phyloP scores from a whole-genome alignment of 2,329 filamentous ascomycete genomes.

The Exophiala sp. region DNA sequence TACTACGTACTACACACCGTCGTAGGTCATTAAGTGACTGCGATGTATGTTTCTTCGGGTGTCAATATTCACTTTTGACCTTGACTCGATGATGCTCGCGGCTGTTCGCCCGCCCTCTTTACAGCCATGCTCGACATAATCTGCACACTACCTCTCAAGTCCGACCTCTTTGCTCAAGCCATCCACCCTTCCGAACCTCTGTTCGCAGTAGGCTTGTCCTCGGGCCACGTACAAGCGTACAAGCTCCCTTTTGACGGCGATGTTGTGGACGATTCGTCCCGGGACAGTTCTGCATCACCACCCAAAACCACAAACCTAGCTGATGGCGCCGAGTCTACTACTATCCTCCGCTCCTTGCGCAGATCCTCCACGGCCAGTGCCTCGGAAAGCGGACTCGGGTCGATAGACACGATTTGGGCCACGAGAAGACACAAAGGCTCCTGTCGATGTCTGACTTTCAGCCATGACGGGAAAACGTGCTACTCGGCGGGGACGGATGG shows the following conservation, averaged over 20 bases:
- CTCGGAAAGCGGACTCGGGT: constrained; percentile 59
- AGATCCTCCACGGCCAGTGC: constrained; percentile 33
- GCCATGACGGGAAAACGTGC: constrained; percentile 65
- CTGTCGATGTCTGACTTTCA: constrained; percentile 75
- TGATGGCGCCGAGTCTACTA: constrained; percentile 15
- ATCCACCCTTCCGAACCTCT: constrained; percentile 79
- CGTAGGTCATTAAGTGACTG: too few relatives aligned
- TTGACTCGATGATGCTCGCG: neutral
- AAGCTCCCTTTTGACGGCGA: constrained; percentile 56
- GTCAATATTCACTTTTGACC: neutral
- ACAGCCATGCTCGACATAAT: constrained; percentile 66
- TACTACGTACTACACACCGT: too few relatives aligned
- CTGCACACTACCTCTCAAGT: constrained; percentile 76
- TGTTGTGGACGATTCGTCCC: constrained; percentile 14
- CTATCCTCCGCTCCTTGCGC: constrained; percentile 22
- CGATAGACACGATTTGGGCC: constrained; percentile 77
- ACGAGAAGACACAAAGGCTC: constrained; percentile 90
- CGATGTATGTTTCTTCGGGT: neutral
- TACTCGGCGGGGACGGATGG: constrained; percentile 58
- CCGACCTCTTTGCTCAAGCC: constrained; percentile 83
- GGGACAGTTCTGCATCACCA: constrained; percentile 13
- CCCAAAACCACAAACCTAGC: constrained; percentile 2
- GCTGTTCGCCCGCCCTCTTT: neutral
- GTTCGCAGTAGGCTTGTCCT: constrained; percentile 67
- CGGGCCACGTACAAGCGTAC: constrained; percentile 52